Conservation (phyloP, 2,329 filamentous ascomycete species). For the Ceratocystis diversiconidia region DNA sequence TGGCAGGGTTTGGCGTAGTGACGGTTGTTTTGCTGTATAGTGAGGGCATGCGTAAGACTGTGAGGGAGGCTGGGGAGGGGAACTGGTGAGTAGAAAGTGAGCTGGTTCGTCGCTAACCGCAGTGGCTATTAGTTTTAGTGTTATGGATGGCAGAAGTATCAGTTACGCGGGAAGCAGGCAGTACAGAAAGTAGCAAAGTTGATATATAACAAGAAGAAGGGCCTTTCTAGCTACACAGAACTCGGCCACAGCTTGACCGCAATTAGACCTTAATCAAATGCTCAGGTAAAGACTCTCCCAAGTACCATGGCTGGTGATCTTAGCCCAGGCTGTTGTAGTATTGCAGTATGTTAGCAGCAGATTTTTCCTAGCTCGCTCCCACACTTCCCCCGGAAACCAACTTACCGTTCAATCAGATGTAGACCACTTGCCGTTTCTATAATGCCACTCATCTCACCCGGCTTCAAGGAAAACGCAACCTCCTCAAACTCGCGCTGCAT, state of each 20-base stretch:
- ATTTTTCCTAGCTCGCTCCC: background rate
- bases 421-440: constrained; percentile 88
- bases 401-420: constrained; percentile 87
- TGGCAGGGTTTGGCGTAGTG: constrained; percentile 43
- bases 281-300: no score
- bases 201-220: background rate
- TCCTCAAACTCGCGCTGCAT: constrained; percentile 99
- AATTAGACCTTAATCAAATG: no score
- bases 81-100: background rate
- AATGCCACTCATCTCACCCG: constrained; percentile 71
- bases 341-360: background rate
- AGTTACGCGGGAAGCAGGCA: background rate
- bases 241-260: background rate
- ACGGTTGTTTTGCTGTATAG: constrained; percentile 38
- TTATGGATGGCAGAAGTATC: background rate
- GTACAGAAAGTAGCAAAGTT: no score
- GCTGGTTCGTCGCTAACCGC: background rate
- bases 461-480: constrained; percentile 77
- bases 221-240: background rate
- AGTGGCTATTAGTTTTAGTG: background rate
- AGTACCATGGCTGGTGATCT: background rate
- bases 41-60: background rate
- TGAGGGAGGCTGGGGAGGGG: background rate
- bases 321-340: background rate
- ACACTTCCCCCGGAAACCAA: background rate